phyloP scores from a whole-genome alignment of 495 filamentous ascomycete genomes.

The Podospora bellae-mahoneyi region DNA sequence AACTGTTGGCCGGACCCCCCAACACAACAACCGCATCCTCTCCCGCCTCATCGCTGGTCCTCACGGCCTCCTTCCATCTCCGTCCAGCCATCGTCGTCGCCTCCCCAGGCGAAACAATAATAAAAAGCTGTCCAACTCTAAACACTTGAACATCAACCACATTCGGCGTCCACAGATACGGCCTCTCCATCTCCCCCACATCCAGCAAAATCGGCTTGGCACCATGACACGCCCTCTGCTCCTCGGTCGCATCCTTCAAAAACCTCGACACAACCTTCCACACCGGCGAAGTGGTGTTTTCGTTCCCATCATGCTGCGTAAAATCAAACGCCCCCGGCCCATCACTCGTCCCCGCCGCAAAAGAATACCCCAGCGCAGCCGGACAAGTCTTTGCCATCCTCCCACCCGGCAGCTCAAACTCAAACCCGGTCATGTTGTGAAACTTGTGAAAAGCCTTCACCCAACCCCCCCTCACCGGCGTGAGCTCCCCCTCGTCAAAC shows the following conservation, averaged over 20 bases:
- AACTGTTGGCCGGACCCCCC: constrained; percentile 91
- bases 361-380: constrained; percentile 90
- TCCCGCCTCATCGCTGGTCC: constrained; percentile 43
- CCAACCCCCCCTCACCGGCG: constrained; percentile 53
- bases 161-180: constrained; percentile 90
- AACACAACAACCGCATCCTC: constrained; percentile 68
- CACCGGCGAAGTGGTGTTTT: constrained; percentile 73
- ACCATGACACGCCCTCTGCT: constrained; percentile 73
- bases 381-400: constrained; percentile 72
- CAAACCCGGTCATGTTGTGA: constrained; percentile 69
- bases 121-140: constrained; percentile 81
- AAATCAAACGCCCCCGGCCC: constrained; percentile 93
- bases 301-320: constrained; percentile 74
- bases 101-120: constrained; percentile 86
- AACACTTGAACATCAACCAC: constrained; percentile 90
- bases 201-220: constrained; percentile 89
- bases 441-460: constrained; percentile 75
- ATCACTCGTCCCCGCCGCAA: constrained; percentile 92
- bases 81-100: constrained; percentile 93
- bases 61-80: constrained; percentile 82
- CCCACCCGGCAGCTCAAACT: constrained; percentile 72
- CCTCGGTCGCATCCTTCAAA: constrained; percentile 65
- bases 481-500: constrained; percentile 51
- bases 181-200: constrained; percentile 72
- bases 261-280: constrained; percentile 74